Evolutionary conservation across 1,139 yeast genomes (phyloP).

Genomic region (Protomyces gravidus): DNA sequence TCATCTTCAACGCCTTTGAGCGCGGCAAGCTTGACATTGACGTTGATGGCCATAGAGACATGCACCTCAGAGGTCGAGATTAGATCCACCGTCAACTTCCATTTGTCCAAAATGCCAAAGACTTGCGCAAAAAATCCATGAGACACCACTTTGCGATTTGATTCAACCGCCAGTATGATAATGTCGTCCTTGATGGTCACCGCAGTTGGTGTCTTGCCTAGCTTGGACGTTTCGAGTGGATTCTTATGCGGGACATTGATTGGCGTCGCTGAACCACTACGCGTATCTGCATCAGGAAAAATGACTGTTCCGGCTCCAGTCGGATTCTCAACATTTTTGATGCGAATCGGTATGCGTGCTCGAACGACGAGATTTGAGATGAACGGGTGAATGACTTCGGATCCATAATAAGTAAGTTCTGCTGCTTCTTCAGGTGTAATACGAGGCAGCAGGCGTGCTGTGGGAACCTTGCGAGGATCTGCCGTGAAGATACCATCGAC

Average conservation of each 20-base stretch:
- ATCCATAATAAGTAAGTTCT: constrained; percentile 92
- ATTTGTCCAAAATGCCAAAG: constrained; percentile 78
- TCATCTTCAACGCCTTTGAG: constrained; percentile 54
- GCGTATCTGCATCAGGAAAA: constrained; percentile 81
- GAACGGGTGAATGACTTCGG: constrained; percentile 96
- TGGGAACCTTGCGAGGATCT: constrained; percentile 91
- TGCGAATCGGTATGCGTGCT: constrained; percentile 93
- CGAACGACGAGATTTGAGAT: constrained; percentile 98
- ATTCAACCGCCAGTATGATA: constrained; percentile 85
- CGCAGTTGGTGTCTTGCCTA: constrained; percentile 85
- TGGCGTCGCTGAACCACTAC: constrained; percentile 83
- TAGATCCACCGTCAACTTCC: constrained; percentile 83
- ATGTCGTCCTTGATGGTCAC: constrained; percentile 92
- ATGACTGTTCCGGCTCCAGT: constrained; percentile 84
- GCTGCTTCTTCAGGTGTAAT: constrained; percentile 99
- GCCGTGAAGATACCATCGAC: constrained; percentile 99
- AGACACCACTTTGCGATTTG: constrained; percentile 84
- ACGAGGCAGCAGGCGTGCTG: constrained; percentile 74
- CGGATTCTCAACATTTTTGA: constrained; percentile 92
- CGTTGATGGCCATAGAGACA: constrained; percentile 93
- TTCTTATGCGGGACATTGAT: constrained; percentile 56
- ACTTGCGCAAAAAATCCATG: constrained; percentile 93
- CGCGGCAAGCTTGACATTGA: constrained; percentile 50
- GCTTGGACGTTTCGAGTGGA: constrained; percentile 35
- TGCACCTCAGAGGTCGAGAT: constrained; percentile 97